Conservation (phyloP, 176 grass and related monocot genomes). For the Oryza rufipogon region DNA sequence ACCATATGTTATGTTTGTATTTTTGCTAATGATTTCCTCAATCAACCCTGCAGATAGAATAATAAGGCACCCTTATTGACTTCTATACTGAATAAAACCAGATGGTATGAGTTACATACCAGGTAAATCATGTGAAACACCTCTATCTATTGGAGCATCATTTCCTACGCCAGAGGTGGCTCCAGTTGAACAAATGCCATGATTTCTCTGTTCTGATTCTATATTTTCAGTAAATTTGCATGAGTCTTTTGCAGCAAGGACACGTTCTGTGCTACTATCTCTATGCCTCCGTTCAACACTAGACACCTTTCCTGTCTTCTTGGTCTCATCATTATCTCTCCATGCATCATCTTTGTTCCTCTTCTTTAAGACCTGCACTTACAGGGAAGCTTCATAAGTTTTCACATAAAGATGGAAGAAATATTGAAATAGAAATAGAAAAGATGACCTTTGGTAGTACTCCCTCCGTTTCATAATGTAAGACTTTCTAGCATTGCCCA, state of each 20-base stretch:
- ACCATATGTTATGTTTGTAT: conserved; percentile 68
- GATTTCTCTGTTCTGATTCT: conserved; percentile 53
- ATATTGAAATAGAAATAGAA: conserved; percentile 29
- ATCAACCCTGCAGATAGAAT: conserved; percentile 77
- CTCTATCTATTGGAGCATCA: conserved; percentile 40
- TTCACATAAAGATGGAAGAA: conserved; percentile 3
- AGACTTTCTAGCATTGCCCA: neutral
- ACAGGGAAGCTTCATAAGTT: conserved; percentile 39
- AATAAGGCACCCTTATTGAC: conserved; percentile 13
- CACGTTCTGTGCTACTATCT: conserved; percentile 47
- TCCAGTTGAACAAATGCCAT: conserved; percentile 55
- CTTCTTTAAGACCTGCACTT: conserved; percentile 79
- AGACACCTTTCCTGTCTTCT: conserved; percentile 50
- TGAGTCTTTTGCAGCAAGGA: conserved; percentile 55
- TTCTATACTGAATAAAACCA: conserved; percentile 27
- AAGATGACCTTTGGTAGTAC: conserved; percentile 13
- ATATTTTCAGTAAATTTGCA: conserved; percentile 56
- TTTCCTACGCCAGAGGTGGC: conserved; percentile 41
- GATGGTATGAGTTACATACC: conserved; percentile 56
- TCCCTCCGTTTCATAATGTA: neutral
- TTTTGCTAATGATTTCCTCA: conserved; percentile 68
- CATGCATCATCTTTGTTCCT: conserved; percentile 71
- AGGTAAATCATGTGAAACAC: conserved; percentile 57
- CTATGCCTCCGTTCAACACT: conserved; percentile 48
- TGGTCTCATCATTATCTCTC: conserved; percentile 67